Evolutionary conservation across 1,284 basidiomycete species (phyloP), one percentile per base, ranked within the genome.

Genomic region (Marasmius sp.): DNA sequence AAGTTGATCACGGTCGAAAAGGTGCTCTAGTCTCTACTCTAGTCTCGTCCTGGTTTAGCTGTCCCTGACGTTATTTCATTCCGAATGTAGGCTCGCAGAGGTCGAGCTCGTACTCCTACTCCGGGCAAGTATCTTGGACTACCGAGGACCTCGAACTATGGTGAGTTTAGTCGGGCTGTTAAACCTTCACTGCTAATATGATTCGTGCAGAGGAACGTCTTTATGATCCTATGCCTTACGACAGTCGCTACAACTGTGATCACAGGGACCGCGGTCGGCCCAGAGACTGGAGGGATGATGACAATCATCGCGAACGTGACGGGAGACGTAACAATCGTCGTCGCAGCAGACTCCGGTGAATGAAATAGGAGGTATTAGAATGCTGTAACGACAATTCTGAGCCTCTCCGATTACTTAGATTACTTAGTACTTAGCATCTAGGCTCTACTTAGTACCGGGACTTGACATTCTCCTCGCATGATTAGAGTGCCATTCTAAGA

Each of bases 81-180:
- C n/a, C n/a, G 12, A n/a, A n/a, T 16, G 34, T 65, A 95, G 93
- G 95, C 96, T 69, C 92, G 94, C 65, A 92, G 96, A 71, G 95
- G 91, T 62, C 92, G 96, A 68, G 95, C 95, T 20, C 86, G 96
- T 65, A 98, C 95, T 5, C 96, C 96, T 3, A 98, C 96, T 9
- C 96, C 96, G 16, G 96, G 96, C 52, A 81, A 91, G 61, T 98
- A 98, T 85, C 93, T 93, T 68, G 94, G 94, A 0, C 94, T 94
- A 43, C 52, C 52, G 18, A 92, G 94, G 59, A 95, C 95, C 77
- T 83, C 89, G 50, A 79, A 82, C 60, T 88, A 89, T 61, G 74
- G 85, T 86, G 77, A 67, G 14, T 38, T 70, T 59, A 52, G 22
- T 57, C 38, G 16, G n/a, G n/a, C 58, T 45, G 59, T 52, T 58